Evolutionary conservation across 495 filamentous ascomycete species (phyloP).

Genomic region (Beverwykella pulmonaria): DNA sequence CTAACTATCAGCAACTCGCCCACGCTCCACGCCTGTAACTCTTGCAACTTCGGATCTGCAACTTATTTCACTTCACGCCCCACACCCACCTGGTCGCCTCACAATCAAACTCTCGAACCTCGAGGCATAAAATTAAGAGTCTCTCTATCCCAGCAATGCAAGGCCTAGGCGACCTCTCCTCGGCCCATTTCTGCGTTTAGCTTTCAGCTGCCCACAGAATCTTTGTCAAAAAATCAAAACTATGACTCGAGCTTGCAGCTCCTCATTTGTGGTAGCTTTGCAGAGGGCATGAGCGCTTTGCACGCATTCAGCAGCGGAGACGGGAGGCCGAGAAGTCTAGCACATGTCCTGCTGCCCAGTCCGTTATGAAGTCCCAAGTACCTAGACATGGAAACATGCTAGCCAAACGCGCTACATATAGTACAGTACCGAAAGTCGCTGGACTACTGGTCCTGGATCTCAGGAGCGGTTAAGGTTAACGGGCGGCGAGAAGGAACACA

Average conservation of each 20-base stretch:
- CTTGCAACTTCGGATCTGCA: neutral
- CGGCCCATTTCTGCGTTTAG: no score
- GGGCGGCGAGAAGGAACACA: no score
- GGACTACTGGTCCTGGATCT: neutral
- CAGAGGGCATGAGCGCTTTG: no score
- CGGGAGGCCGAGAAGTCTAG: neutral
- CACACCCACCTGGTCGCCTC: neutral
- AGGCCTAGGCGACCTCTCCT: no score
- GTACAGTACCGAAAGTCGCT: no score
- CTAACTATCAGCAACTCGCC: neutral
- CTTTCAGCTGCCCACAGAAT: no score
- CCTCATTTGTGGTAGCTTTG: no score
- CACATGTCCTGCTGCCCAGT: slow-evolving; percentile 21
- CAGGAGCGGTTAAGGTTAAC: neutral
- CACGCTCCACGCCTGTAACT: neutral
- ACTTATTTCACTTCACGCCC: neutral
- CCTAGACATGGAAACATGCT: neutral
- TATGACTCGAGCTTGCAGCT: no score
- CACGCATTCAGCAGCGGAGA: neutral
- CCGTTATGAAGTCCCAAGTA: slow-evolving; percentile 16
- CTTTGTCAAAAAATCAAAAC: no score
- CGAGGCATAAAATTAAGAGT: neutral
- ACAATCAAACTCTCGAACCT: neutral
- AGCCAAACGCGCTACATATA: neutral
- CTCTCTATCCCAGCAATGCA: neutral